A percentile compares a stretch with the other conserved stretches of the same genome.
phyloP scores from a whole-genome alignment of 345 rosid species.

The Hibiscus trionum region DNA sequence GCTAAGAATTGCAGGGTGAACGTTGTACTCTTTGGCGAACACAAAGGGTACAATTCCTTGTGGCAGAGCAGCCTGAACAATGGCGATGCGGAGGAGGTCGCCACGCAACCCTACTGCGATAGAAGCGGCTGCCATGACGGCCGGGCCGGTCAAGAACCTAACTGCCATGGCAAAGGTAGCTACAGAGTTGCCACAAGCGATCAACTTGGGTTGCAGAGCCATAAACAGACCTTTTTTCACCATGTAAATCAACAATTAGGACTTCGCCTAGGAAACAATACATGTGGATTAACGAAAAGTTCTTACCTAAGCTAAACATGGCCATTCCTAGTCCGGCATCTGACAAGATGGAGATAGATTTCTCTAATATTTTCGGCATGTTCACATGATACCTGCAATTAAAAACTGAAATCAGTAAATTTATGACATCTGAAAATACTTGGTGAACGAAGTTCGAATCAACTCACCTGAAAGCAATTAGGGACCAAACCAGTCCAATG shows the following conservation, averaged over 20 bases:
- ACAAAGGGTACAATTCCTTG: conserved; percentile 93
- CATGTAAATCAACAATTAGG: background rate
- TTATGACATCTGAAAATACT: no score
- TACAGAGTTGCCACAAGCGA: conserved; percentile 84
- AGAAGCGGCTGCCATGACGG: conserved; percentile 86
- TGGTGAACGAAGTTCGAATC: background rate
- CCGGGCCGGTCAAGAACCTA: conserved; percentile 89
- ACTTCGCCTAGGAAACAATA: background rate
- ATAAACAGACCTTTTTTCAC: conserved; percentile 67
- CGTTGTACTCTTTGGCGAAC: conserved; percentile 82
- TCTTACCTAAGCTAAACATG: conserved; percentile 90
- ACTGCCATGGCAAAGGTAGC: conserved; percentile 87
- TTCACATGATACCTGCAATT: conserved; percentile 73
- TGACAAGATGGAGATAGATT: conserved; percentile 84
- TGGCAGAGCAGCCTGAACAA: conserved; percentile 90
- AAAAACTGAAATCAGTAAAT: conserved; percentile 1
- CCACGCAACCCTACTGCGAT: conserved; percentile 76
- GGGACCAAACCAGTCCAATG: conserved; percentile 81
- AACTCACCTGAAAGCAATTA: conserved; percentile 65
- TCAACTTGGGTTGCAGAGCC: conserved; percentile 96
- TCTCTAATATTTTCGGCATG: conserved; percentile 72
- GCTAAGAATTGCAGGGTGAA: conserved; percentile 80
- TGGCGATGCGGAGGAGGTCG: conserved; percentile 71
- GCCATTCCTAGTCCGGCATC: conserved; percentile 99
- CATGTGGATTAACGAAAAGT: background rate